Percentiles rank a stretch among this genome's conserved stretches.
phyloP scores from a whole-genome alignment of 2,329 filamentous ascomycete species.

The Aspergillus melleus region DNA sequence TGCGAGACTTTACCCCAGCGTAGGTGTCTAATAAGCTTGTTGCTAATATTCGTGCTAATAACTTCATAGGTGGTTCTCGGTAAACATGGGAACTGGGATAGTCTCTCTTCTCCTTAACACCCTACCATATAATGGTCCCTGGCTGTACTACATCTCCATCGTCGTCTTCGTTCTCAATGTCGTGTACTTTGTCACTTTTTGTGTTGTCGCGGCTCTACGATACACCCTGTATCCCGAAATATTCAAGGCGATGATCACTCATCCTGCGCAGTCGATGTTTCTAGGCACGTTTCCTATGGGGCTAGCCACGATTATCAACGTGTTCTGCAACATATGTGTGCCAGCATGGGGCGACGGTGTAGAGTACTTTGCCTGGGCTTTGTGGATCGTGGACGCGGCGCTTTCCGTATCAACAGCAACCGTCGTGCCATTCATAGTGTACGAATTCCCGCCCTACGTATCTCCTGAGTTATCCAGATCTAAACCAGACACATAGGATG shows the following conservation, averaged over 20 bases:
- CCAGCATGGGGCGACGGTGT: slow-evolving; percentile 59
- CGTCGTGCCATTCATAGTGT: slow-evolving; percentile 58
- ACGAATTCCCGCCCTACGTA: background rate
- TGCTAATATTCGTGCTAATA: background rate
- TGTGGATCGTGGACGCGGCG: slow-evolving; percentile 59
- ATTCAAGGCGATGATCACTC: slow-evolving; percentile 63
- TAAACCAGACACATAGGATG: slow-evolving; percentile 6
- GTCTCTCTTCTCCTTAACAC: slow-evolving; percentile 36
- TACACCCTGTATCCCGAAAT: slow-evolving; percentile 66
- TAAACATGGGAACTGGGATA: slow-evolving; percentile 41
- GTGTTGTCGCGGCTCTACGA: slow-evolving; percentile 55
- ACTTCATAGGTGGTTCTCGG: slow-evolving; percentile 33
- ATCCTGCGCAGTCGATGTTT: slow-evolving; percentile 66
- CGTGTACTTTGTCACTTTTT: slow-evolving; percentile 26
- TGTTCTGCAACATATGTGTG: slow-evolving; percentile 61
- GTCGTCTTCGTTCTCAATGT: slow-evolving; percentile 33
- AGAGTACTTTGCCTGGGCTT: slow-evolving; percentile 53
- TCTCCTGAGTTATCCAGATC: background rate
- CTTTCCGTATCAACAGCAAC: slow-evolving; percentile 54
- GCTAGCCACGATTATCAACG: slow-evolving; percentile 65
- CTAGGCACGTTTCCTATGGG: slow-evolving; percentile 67
- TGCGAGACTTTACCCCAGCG: slow-evolving; percentile 41
- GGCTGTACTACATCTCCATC: slow-evolving; percentile 38
- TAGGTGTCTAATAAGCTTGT: slow-evolving; percentile 13
- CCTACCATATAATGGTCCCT: slow-evolving; percentile 35